phyloP scores from a whole-genome alignment of 169 alveolate species.

The Babesia bigemina region DNA sequence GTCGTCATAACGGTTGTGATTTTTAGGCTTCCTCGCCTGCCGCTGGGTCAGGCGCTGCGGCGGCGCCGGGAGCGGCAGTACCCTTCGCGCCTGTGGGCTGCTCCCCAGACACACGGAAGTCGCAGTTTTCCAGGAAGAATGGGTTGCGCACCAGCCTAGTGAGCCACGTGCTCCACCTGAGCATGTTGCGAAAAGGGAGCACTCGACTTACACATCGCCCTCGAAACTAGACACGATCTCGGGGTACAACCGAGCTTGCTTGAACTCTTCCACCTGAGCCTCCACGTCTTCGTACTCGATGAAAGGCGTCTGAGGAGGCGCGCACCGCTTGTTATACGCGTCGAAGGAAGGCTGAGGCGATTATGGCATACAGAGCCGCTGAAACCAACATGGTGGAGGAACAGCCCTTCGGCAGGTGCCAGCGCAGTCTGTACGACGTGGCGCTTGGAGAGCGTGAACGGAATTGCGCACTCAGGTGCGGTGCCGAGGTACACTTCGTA shows the following conservation, averaged over 20 bases:
- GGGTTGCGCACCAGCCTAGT: slow-evolving; percentile 36
- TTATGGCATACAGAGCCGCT: background rate
- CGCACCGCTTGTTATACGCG: slow-evolving; percentile 51
- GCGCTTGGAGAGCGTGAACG: slow-evolving; percentile 59
- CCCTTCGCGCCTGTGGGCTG: background rate
- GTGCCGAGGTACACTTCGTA: slow-evolving; percentile 76
- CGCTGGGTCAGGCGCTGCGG: background rate
- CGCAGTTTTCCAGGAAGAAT: slow-evolving; percentile 43
- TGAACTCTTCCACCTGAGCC: slow-evolving; percentile 48
- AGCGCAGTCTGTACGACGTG: slow-evolving; percentile 56
- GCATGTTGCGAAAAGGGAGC: background rate
- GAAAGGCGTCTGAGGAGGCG: slow-evolving; percentile 59
- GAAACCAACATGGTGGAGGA: slow-evolving; percentile 67
- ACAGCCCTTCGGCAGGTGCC: slow-evolving; percentile 78
- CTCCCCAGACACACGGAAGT: slow-evolving; percentile 1
- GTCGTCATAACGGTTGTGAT: background rate
- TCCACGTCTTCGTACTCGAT: slow-evolving; percentile 57
- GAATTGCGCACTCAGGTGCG: slow-evolving; percentile 77
- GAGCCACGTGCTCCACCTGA: slow-evolving; percentile 67
- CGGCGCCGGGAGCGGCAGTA: background rate
- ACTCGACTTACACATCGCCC: slow-evolving; percentile 49
- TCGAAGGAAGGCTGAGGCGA: slow-evolving; percentile 61
- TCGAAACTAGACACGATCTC: slow-evolving; percentile 26
- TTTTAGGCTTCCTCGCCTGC: background rate
- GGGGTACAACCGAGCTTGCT: slow-evolving; percentile 40